Percentiles rank a stretch among this genome's conserved stretches.
Evolutionary conservation across 2,329 filamentous ascomycete species (phyloP).

Genomic region (Talaromyces rugulosus): DNA sequence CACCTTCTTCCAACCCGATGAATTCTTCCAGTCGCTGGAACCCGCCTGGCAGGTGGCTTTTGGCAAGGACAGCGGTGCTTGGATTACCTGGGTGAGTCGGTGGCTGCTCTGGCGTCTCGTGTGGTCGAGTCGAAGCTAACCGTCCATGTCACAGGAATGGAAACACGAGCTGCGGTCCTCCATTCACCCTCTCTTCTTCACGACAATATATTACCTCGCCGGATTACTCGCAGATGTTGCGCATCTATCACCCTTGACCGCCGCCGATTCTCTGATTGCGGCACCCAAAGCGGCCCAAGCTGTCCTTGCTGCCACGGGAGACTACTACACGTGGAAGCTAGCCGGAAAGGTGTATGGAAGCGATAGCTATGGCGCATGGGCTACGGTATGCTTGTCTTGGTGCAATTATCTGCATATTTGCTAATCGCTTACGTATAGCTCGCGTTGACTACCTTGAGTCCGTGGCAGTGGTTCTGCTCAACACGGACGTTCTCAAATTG

Average conservation of each 20-base stretch:
- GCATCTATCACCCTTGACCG: slow-evolving; percentile 50
- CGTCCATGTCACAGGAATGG: slow-evolving; percentile 71
- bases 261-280: slow-evolving; percentile 64
- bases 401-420: background rate
- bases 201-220: slow-evolving; percentile 63
- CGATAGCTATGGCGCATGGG: slow-evolving; percentile 60
- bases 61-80: slow-evolving; percentile 71
- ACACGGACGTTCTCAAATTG: slow-evolving; percentile 93
- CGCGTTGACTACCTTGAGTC: slow-evolving; percentile 66
- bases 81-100: slow-evolving; percentile 84
- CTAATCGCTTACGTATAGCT: slow-evolving; percentile 49
- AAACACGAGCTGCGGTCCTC: slow-evolving; percentile 80
- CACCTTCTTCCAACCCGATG: slow-evolving; percentile 97
- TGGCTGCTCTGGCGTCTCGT: background rate
- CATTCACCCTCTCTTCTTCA: slow-evolving; percentile 84
- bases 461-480: slow-evolving; percentile 97
- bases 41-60: slow-evolving; percentile 89
- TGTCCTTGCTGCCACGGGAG: slow-evolving; percentile 68
- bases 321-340: slow-evolving; percentile 85
- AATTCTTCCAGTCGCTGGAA: slow-evolving; percentile 94
- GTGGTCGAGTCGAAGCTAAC: slow-evolving; percentile 13
- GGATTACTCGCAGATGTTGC: slow-evolving; percentile 42
- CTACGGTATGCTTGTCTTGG: slow-evolving; percentile 53
- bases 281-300: slow-evolving; percentile 75
- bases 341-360: slow-evolving; percentile 68